A percentile compares a stretch with the other conserved stretches of the same genome.
Conservation (phyloP, 192 early-diverging fungal species). For the Linnemannia exigua region DNA sequence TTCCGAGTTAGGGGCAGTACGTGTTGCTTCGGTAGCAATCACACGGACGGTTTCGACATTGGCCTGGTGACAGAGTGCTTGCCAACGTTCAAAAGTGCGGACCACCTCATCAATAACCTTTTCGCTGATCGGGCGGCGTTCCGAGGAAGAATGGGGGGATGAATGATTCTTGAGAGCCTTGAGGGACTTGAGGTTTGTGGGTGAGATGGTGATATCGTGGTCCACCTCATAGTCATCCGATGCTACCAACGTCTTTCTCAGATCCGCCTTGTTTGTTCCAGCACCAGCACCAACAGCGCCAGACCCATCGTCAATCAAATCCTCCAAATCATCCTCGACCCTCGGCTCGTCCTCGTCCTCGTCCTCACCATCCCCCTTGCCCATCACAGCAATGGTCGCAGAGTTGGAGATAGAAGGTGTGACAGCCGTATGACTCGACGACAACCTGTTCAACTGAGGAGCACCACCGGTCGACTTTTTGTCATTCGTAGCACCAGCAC, state of each 20-base stretch:
- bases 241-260: constrained; percentile 35
- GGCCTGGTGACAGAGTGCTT: constrained; percentile 59
- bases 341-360: background rate
- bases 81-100: constrained; percentile 65
- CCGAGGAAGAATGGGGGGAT: background rate
- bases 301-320: background rate
- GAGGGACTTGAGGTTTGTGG: background rate
- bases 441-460: background rate
- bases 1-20: constrained; percentile 63
- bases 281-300: background rate
- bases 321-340: constrained; percentile 15
- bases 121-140: constrained; percentile 58
- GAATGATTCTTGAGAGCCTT: background rate
- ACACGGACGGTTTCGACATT: constrained; percentile 60
- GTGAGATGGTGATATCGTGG: constrained; percentile 11
- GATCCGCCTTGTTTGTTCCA: constrained; percentile 9
- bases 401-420: constrained; percentile 45
- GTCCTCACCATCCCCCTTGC: constrained; percentile 4
- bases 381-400: constrained; percentile 38
- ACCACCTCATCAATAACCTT: constrained; percentile 63
- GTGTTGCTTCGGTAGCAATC: constrained; percentile 70
- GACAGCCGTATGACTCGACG: background rate
- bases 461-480: background rate
- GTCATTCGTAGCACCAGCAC: background rate
- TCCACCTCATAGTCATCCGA: constrained; percentile 19